phyloP scores from a whole-genome alignment of 2,329 filamentous ascomycete genomes.

The Monosporascus sp. region DNA sequence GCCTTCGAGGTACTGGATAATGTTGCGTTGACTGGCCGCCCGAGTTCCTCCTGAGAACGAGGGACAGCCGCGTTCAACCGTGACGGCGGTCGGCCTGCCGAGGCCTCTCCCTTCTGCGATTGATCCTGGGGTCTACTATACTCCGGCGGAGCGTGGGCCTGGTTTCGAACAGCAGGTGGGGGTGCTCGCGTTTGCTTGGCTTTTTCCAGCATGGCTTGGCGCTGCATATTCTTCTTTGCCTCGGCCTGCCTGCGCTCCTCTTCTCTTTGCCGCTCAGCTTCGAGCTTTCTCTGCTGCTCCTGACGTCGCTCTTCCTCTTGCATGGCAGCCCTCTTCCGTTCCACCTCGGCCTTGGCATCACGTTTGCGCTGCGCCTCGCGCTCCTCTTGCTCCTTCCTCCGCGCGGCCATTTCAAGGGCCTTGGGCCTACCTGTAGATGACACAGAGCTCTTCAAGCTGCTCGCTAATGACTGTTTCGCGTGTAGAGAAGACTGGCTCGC shows the following conservation, averaged over 20 bases:
- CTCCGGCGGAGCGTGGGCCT: slow-evolving; percentile 47
- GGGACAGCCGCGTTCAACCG: slow-evolving; percentile 52
- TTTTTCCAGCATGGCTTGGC: slow-evolving; percentile 58
- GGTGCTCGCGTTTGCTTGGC: slow-evolving; percentile 60
- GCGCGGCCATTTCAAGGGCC: slow-evolving; percentile 68
- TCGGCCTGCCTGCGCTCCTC: slow-evolving; percentile 58
- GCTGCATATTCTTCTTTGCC: slow-evolving; percentile 60
- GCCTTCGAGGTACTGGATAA: slow-evolving; percentile 64
- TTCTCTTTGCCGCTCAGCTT: slow-evolving; percentile 56
- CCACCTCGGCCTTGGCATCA: slow-evolving; percentile 74
- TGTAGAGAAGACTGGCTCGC: slow-evolving; percentile 62
- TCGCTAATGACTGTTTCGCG: slow-evolving; percentile 48
- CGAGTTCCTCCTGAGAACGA: slow-evolving; percentile 52
- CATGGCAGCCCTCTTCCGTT: slow-evolving; percentile 64
- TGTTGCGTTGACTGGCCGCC: slow-evolving; percentile 54
- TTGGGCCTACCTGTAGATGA: slow-evolving; percentile 63
- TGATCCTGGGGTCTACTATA: slow-evolving; percentile 27
- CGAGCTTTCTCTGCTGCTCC: slow-evolving; percentile 53
- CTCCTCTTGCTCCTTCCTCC: slow-evolving; percentile 82
- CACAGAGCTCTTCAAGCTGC: slow-evolving; percentile 60
- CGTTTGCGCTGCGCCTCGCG: slow-evolving; percentile 71
- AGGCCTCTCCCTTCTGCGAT: slow-evolving; percentile 17
- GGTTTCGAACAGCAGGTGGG: slow-evolving; percentile 51
- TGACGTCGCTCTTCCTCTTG: slow-evolving; percentile 61
- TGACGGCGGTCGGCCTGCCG: slow-evolving; percentile 43